Conservation (phyloP, 352 stramenopile species). For the Globisporangium sylvaticum region DNA sequence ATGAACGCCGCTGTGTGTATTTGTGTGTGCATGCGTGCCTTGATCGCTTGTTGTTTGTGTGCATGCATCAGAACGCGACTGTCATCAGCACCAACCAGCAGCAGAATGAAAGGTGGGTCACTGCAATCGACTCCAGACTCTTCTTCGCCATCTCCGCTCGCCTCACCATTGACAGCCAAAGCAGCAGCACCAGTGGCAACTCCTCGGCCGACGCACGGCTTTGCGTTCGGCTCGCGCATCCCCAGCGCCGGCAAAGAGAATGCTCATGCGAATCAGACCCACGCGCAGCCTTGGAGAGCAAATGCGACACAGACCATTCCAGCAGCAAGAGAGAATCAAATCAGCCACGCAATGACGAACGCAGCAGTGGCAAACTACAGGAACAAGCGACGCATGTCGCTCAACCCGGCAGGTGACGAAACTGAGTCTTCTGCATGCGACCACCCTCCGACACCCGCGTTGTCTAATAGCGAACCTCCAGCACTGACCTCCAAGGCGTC, state of each 20-base stretch:
- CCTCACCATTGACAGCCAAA: background rate
- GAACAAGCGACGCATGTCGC: slow-evolving; percentile 11
- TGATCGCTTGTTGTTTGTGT: background rate
- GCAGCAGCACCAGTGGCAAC: background rate
- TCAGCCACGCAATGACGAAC: background rate
- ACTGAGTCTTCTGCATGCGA: slow-evolving; percentile 4
- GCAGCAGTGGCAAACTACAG: background rate
- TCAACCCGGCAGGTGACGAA: slow-evolving; percentile 13
- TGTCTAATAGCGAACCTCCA: slow-evolving; percentile 7
- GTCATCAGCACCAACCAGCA: slow-evolving; percentile 5
- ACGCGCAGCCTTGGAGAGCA: background rate
- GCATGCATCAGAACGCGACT: slow-evolving; percentile 7
- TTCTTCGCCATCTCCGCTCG: background rate
- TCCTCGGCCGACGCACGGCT: background rate
- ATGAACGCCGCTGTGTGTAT: background rate
- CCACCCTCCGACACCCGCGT: background rate
- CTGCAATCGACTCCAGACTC: background rate
- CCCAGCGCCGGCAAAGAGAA: background rate
- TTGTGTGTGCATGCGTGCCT: background rate
- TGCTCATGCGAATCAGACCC: background rate
- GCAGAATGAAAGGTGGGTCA: slow-evolving; percentile 3
- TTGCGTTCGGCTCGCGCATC: slow-evolving; percentile 12
- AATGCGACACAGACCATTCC: background rate
- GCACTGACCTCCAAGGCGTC: slow-evolving; percentile 8
- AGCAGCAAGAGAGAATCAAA: background rate